These are phyloP conservation scores for Porogramme epimiltina DNA, from an alignment of 1,284 basidiomycete species.

Conservation along the genomic window DNA sequence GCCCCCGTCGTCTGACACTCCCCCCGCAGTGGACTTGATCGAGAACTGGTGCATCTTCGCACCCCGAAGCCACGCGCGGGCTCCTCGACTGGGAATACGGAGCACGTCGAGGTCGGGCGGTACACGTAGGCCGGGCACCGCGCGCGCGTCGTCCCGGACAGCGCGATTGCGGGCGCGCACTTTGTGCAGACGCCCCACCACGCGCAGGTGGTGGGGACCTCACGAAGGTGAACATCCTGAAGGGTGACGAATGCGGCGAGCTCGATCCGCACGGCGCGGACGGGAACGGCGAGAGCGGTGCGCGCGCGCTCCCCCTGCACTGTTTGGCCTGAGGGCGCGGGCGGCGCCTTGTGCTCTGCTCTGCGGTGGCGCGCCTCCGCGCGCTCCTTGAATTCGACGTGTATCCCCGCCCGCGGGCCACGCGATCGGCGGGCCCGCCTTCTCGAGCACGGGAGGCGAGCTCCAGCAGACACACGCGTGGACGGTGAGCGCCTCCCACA, in stretches of 20 bases:
- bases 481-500: slow-evolving; percentile 50
- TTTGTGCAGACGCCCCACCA: slow-evolving; percentile 70
- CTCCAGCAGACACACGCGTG: slow-evolving; percentile 64
- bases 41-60: slow-evolving; percentile 63
- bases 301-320: too few species aligned
- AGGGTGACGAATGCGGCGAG: slow-evolving; percentile 64
- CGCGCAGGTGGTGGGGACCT: slow-evolving; percentile 70
- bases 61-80: slow-evolving; percentile 55
- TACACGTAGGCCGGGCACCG: slow-evolving; percentile 68
- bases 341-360: too few species aligned
- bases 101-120: slow-evolving; percentile 71
- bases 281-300: slow-evolving; percentile 51
- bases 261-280: slow-evolving; percentile 64
- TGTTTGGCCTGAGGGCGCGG: too few species aligned
- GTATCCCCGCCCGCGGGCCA: too few species aligned
- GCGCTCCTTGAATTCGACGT: too few species aligned
- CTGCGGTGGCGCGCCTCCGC: too few species aligned
- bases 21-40: slow-evolving; percentile 54
- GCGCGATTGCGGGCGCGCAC: slow-evolving; percentile 75
- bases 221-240: slow-evolving; percentile 64
- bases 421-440: slow-evolving; percentile 70
- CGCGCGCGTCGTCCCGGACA: slow-evolving; percentile 75
- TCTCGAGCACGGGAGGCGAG: slow-evolving; percentile 68
- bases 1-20: neutral
- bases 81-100: slow-evolving; percentile 56